Evolutionary conservation across 495 filamentous ascomycete species (phyloP).

Genomic region (Tuber aestivum): DNA sequence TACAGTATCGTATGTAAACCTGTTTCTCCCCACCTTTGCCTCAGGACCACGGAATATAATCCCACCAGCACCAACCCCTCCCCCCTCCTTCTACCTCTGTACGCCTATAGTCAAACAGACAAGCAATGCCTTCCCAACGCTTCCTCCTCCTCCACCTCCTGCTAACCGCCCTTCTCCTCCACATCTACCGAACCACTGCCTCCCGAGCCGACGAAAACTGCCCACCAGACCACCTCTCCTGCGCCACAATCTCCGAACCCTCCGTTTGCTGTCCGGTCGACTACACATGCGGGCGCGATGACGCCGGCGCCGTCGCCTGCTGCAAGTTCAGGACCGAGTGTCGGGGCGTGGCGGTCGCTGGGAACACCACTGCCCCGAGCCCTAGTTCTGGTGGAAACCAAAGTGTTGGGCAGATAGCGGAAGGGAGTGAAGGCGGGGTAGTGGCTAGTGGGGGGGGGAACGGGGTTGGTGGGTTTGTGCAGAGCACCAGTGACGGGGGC

Average conservation of each 20-base stretch:
- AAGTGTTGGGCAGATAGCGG: background rate
- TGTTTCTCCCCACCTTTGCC: background rate
- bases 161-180: background rate
- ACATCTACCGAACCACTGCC: background rate
- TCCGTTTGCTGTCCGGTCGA: background rate
- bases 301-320: slow-evolving; percentile 1
- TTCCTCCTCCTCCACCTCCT: background rate
- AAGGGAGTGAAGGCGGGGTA: background rate
- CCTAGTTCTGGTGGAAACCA: background rate
- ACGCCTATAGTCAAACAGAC: background rate
- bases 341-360: background rate
- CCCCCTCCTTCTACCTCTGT: background rate
- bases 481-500: background rate
- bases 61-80: background rate
- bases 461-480: background rate
- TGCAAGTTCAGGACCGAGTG: background rate
- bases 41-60: background rate
- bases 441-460: background rate
- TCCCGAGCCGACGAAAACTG: background rate
- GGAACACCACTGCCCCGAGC: background rate
- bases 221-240: background rate
- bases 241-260: background rate
- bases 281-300: background rate
- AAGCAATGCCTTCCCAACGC: background rate
- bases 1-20: background rate